Conservation (phyloP, 345 rosid genomes). For the Aethionema arabicum region DNA sequence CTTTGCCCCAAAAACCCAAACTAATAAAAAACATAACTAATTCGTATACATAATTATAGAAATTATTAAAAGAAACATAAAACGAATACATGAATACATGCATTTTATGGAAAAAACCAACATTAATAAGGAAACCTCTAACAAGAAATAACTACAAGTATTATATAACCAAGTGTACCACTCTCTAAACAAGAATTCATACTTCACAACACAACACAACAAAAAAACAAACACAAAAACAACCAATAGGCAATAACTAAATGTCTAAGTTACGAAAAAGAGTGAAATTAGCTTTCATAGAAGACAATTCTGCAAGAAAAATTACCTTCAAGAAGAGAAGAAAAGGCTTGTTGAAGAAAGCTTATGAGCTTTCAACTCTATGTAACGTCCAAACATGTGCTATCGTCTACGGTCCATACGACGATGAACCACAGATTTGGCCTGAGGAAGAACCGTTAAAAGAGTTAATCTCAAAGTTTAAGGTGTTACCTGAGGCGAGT, state of each 20-base stretch:
- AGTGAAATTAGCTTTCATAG: constrained; percentile 27
- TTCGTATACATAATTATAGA: too few species aligned
- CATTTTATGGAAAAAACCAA: too few species aligned
- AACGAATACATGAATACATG: too few species aligned
- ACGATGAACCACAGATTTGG: constrained; percentile 28
- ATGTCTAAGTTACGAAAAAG: constrained; percentile 14
- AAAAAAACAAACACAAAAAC: too few species aligned
- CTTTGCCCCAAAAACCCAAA: too few species aligned
- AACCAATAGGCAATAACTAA: constrained; percentile 19
- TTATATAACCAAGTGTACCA: too few species aligned
- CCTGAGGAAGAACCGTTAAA: constrained; percentile 18
- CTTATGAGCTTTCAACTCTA: constrained; percentile 25
- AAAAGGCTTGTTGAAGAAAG: constrained; percentile 32
- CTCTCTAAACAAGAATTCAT: too few species aligned
- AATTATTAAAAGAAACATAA: too few species aligned
- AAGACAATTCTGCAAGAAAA: constrained; percentile 28
- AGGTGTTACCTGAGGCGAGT: constrained; percentile 16
- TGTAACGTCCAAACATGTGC: constrained; percentile 24
- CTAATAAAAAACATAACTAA: too few species aligned
- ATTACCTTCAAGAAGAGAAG: constrained; percentile 29
- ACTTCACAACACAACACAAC: too few species aligned
- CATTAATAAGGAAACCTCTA: too few species aligned
- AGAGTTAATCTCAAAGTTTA: constrained; percentile 12
- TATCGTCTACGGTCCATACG: constrained; percentile 27
- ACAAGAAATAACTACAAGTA: too few species aligned